Evolutionary conservation across 352 stramenopile species (phyloP), one percentile per base, ranked within the genome.

Genomic region (Pythium inflatum): DNA sequence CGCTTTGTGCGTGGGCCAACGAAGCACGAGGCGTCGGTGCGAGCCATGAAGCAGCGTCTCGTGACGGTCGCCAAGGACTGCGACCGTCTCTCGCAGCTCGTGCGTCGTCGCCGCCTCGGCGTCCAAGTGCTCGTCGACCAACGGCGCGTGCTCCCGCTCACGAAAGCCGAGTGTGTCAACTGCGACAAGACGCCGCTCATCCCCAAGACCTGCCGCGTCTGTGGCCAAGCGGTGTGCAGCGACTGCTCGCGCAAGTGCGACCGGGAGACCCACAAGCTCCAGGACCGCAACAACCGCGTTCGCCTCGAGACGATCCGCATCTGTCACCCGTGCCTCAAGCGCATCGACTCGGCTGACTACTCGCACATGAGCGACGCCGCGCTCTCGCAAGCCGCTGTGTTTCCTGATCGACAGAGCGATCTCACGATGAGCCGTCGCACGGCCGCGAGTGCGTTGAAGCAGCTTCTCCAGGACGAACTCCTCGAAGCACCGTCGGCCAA

Each of bases 61-160:
- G 31, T 71, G 2, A 28, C 25, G 3, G 13, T 76, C 9, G 69
- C 69, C 31, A 59, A 68, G 63, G 60, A 49, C 51, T 76, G 70
- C 49, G 46, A 54, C 13, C 77, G 76, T 0, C 59, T 92, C 2
- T 71, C 78, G 3, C 70, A 80, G 9, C 55, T 92, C 5, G 77
- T 93, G 28, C 81, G 82, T 7, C 75, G 85, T n/a, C 83, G 82
- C 0, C 83, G 85, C 2, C 80, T 93, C 22, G 83, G 82, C 16
- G 71, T 76, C 8, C 85, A 93, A 67, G 74, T 76, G 28, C 75
- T 93, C 14, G 64, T 88, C 12, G 68, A 80, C 48, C 74, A 74
- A 33, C 63, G 57, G 11, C 62, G 80, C 2, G 80, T 90, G 40
- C 67, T 80, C 22, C 72, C 73, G 11, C 79, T 66, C 13, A 67